A percentile compares a stretch with the other conserved stretches of the same genome.
These are phyloP conservation scores for Populus pruinosa DNA, from an alignment of 345 rosid genomes.

Conservation along the genomic window DNA sequence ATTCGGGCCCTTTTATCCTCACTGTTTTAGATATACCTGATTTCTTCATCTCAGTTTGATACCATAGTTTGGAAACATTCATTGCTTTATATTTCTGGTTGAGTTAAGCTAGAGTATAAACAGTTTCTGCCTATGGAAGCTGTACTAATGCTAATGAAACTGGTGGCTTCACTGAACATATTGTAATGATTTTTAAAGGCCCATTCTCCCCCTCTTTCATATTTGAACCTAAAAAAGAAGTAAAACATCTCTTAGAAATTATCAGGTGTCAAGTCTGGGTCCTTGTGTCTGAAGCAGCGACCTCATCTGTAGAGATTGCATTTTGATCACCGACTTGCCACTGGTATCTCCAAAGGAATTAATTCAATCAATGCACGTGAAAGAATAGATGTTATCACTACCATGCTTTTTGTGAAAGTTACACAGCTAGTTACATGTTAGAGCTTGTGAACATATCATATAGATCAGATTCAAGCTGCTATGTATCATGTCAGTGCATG, in stretches of 20 bases:
- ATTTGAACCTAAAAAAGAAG: background rate
- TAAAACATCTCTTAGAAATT: no score
- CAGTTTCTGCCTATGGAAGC: background rate
- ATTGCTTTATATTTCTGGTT: background rate
- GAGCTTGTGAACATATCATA: no score
- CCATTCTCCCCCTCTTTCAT: background rate
- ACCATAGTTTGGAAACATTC: background rate
- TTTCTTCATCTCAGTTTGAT: background rate
- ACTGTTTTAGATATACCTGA: background rate
- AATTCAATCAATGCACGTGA: no score
- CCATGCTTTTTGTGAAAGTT: no score
- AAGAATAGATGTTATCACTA: no score
- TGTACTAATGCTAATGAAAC: background rate
- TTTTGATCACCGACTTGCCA: no score
- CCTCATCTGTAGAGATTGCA: background rate
- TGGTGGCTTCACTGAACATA: background rate
- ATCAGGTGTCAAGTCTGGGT: background rate
- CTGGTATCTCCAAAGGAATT: no score
- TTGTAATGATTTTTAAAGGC: background rate
- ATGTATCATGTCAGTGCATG: background rate
- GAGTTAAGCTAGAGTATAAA: background rate
- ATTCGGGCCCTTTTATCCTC: background rate
- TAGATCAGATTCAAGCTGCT: no score
- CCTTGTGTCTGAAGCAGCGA: background rate
- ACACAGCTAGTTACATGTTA: no score